phyloP scores from a whole-genome alignment of 768 basidiomycete genomes.

The Lactifluus hygrophoroides region DNA sequence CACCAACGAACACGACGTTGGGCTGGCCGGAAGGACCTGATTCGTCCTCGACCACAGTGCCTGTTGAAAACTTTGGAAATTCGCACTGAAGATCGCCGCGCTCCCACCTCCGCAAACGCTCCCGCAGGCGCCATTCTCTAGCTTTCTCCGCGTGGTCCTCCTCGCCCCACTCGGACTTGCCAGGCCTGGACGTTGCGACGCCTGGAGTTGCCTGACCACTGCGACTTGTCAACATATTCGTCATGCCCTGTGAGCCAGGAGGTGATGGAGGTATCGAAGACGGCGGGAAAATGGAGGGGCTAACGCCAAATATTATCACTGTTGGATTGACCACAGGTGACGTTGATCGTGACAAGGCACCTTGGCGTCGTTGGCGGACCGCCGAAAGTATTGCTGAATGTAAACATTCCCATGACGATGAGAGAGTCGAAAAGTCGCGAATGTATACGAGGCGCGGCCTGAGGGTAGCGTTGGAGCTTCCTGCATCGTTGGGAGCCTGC shows the following conservation, averaged over 20 bases:
- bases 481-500: slow-evolving; percentile 26
- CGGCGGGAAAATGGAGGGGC: slow-evolving; percentile 61
- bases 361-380: slow-evolving; percentile 67
- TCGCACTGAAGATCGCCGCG: slow-evolving; percentile 60
- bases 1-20: slow-evolving; percentile 45
- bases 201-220: slow-evolving; percentile 28
- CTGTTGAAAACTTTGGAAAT: slow-evolving; percentile 42
- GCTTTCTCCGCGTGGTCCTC: slow-evolving; percentile 55
- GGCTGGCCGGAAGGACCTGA: slow-evolving; percentile 21
- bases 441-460: slow-evolving; percentile 75
- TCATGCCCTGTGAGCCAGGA: slow-evolving; percentile 28
- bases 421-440: slow-evolving; percentile 72
- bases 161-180: slow-evolving; percentile 54
- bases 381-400: slow-evolving; percentile 72
- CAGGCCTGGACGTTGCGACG: slow-evolving; percentile 29
- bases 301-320: slow-evolving; percentile 82
- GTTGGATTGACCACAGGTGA: slow-evolving; percentile 62
- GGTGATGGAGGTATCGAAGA: slow-evolving; percentile 25
- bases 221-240: slow-evolving; percentile 41
- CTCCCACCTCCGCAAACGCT: slow-evolving; percentile 70
- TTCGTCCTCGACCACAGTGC: slow-evolving; percentile 33
- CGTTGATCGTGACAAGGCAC: slow-evolving; percentile 48
- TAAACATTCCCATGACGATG: slow-evolving; percentile 65
- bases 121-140: slow-evolving; percentile 62
- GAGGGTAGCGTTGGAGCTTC: slow-evolving; percentile 16